Base-by-base conservation (phyloP, 768 basidiomycete species). In the Sporobolomyces pararoseus region DNA sequence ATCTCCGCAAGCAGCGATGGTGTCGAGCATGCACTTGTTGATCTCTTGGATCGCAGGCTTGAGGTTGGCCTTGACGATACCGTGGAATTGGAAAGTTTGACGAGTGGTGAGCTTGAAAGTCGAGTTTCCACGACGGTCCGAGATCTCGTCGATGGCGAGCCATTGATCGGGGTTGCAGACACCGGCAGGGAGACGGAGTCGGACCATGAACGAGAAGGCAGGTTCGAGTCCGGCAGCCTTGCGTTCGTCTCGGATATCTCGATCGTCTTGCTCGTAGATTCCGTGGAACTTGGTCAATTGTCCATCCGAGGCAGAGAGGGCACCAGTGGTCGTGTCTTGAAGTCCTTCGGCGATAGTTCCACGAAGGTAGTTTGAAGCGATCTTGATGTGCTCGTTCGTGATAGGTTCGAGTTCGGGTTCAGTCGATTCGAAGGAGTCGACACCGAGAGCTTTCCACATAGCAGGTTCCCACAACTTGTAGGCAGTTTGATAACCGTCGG, bases 371-470 rank as follows among this genome's bases (percentile, higher is more conserved):
- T 87, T 86, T 54, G 89, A 91, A 7, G 95, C 93, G 55, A 90
- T 96, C 82, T 98, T 99, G 85, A 98, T 97, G 80, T 98, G 92
- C 81, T 99, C 96, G 83, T 98, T 97, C 63, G 96, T 97, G 79
- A 99, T 95, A 1, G 91, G 87, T 76, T 98, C 94, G 0, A 94
- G 94, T 78, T 98, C 94, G 25, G 88, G 88, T 80, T 98, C 96
- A 37, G 83, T 85, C 25, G 97, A 86, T 78, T 96, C 89, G 57
- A 98, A 81, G 21, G 82, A 82, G 79, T 93, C 96, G 53, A 98
- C 93, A 59, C 95, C 93, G 34, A 98, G 83, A 1, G 87, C 89
- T 81, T 95, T 92, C 96, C 96, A 99, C 44, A 98, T 75, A 54
- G 84, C 82, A 42, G 91, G 87, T 79, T 98, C 95, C 93, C 94